These are phyloP conservation scores for Glycyrrhiza uralensis DNA, from an alignment of 306 rosid genomes.

Conservation along the genomic window DNA sequence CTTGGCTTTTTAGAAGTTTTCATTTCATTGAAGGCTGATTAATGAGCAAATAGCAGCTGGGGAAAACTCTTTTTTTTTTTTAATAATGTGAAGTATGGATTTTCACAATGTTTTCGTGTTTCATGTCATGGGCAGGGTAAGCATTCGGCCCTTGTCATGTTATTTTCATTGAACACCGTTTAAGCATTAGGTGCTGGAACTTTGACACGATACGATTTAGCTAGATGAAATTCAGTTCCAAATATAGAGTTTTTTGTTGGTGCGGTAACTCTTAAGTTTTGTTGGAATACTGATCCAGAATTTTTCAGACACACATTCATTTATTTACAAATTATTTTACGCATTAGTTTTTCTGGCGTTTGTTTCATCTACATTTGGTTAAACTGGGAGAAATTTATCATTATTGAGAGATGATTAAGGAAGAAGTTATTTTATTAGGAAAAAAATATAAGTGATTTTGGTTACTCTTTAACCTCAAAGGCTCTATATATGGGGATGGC, in stretches of 20 bases:
- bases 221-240: not conserved
- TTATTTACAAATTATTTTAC: not conserved
- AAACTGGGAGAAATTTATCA: not conserved
- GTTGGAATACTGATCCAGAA: not conserved
- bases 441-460: not conserved
- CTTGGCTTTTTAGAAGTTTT: too few species aligned
- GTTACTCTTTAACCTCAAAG: not conserved
- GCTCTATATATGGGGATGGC: not conserved
- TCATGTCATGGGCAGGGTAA: not conserved
- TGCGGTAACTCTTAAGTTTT: too few species aligned
- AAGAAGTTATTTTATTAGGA: not conserved
- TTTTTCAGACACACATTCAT: not conserved
- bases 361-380: not conserved
- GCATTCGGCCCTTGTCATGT: not conserved
- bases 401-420: slow-evolving; percentile 2
- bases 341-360: not conserved
- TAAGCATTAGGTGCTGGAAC: not conserved
- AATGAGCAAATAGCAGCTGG: too few species aligned
- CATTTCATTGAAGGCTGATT: too few species aligned
- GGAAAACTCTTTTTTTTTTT: too few species aligned
- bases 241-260: not conserved
- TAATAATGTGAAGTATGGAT: not conserved
- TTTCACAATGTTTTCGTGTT: not conserved
- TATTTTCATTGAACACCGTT: not conserved
- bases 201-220: not conserved